Base-by-base conservation (phyloP, 257 asterid species). In the Cynanchum wilfordii region DNA sequence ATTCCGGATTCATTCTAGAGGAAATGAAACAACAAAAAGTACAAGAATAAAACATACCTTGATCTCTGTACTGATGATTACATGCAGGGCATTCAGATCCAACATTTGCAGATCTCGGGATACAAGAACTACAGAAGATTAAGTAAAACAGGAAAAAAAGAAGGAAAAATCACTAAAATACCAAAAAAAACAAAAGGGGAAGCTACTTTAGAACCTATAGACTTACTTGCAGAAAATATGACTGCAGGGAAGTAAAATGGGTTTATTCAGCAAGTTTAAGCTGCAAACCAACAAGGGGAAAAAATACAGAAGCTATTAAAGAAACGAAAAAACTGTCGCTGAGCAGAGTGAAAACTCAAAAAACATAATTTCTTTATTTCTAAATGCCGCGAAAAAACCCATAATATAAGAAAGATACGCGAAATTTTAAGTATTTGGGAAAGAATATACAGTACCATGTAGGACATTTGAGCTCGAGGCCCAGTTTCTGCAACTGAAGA, bases 201-300 rank as follows among this genome's bases (percentile, higher is more conserved):
- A 6, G 49, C 11, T 8, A 0, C 27, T 9, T 7, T 51, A 33
- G 7, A 3, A 30, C 2, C 36, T 20, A 47, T 3, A 4, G 67
- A 76, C 99, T 85, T 80, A 91, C 99, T 75, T 73, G 97, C 99
- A 94, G 78, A 94, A 79, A 69, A 89, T 73, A 84, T 94, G 99
- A 82, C 86, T 87, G 73, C 99, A 94, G 2, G 99, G 97, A 49
- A 94, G 97, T 87, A 89, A 62, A 69, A 78, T 38, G 10, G 99
- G 97, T 76, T 86, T 86, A 38, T 67, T 81, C 78, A 94, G 82
- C 85, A 94, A 78, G 70, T 87, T 79, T 77, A 94, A 73, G 80
- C 99, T 94, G 89, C 38, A 76, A 76, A 64, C 63, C 36, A 66
- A 73, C 40, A 16, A 12, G 30, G 11, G 10, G 45, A 27, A 51